These are phyloP conservation scores for Leishmania amazonensis DNA, from an alignment of 208 protist genomes.

Conservation along the genomic window DNA sequence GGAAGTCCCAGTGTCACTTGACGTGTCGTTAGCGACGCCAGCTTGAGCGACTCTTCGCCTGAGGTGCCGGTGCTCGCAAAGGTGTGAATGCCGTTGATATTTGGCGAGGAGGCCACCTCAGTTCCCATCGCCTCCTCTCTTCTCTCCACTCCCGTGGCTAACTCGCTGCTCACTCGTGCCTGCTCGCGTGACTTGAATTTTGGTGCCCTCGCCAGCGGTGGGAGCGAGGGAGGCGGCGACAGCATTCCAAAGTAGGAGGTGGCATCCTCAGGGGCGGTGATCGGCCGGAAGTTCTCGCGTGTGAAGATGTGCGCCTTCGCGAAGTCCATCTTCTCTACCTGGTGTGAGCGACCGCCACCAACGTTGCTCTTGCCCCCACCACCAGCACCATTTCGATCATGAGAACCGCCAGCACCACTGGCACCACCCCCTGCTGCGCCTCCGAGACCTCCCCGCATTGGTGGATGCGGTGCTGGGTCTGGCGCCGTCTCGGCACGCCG, in stretches of 20 bases:
- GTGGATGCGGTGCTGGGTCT: conserved; percentile 34
- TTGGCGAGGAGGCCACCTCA: conserved; percentile 3
- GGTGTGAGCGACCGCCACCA: conserved; percentile 12
- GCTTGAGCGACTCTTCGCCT: conserved; percentile 64
- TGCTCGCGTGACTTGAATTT: conserved; percentile 6
- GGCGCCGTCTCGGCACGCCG: conserved; percentile 81
- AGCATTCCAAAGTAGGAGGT: conserved; percentile 22
- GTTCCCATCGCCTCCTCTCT: conserved; percentile 3
- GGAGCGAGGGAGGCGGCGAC: conserved; percentile 14
- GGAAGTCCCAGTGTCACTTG: conserved; percentile 59
- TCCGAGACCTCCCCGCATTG: conserved; percentile 9
- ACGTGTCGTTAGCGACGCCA: conserved; percentile 62
- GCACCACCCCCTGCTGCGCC: conserved; percentile 11
- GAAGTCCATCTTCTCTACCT: conserved; percentile 52
- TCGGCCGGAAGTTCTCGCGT: conserved; percentile 61
- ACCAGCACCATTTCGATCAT: not conserved
- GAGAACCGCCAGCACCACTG: conserved; percentile 2
- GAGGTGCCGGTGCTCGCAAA: conserved; percentile 22
- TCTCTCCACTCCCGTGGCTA: not conserved
- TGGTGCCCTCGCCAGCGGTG: conserved; percentile 10
- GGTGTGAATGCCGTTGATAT: not conserved
- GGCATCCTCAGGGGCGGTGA: conserved; percentile 61
- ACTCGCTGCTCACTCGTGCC: not conserved
- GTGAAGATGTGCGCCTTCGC: conserved; percentile 59
- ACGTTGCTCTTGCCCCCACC: conserved; percentile 5